Conservation (phyloP, 805 yeast species). For the Pichia scutulata region DNA sequence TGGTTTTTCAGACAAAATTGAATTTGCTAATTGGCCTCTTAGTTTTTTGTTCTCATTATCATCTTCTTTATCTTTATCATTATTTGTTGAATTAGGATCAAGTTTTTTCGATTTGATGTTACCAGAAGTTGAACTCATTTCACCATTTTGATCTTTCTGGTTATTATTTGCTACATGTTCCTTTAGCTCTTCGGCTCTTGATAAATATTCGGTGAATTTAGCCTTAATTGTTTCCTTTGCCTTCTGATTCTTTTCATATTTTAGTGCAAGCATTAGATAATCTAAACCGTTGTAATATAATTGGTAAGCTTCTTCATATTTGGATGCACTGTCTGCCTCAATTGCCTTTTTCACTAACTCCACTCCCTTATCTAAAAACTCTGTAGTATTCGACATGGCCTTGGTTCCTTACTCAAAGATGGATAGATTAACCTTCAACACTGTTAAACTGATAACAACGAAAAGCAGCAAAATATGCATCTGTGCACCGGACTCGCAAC, state of each 20-base stretch:
- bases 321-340: constrained; percentile 83
- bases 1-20: constrained; percentile 86
- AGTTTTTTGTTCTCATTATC: constrained; percentile 82
- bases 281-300: constrained; percentile 89
- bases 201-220: constrained; percentile 83
- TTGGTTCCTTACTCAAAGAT: not conserved
- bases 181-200: constrained; percentile 90
- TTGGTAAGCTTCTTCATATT: constrained; percentile 90
- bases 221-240: constrained; percentile 83
- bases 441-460: not conserved
- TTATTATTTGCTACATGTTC: constrained; percentile 68
- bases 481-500: not conserved
- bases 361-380: constrained; percentile 89
- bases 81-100: constrained; percentile 26
- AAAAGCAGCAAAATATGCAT: not conserved
- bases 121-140: constrained; percentile 46
- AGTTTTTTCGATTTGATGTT: constrained; percentile 49
- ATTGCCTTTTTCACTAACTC: constrained; percentile 91
- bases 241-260: constrained; percentile 85
- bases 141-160: constrained; percentile 40
- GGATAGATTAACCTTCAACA: not conserved
- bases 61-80: constrained; percentile 39
- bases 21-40: constrained; percentile 85
- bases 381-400: constrained; percentile 32
- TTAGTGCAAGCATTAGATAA: constrained; percentile 90